Evolutionary conservation across 257 asterid genomes (phyloP).

Genomic region (Nemophila menziesii): DNA sequence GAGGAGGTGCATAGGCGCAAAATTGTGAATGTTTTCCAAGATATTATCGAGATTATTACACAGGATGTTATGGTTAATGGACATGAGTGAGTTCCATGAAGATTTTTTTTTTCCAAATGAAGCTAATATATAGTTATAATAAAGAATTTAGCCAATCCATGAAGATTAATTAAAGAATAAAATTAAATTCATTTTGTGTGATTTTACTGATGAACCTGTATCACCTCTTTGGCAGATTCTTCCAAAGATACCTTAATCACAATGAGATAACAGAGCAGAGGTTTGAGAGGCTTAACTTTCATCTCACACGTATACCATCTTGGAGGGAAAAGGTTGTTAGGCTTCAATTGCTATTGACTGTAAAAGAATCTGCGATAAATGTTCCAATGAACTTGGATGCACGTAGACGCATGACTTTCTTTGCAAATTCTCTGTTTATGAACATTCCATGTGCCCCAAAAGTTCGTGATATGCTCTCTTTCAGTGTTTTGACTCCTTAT

Average conservation of each 20-base stretch:
- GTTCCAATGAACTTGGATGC: constrained; percentile 95
- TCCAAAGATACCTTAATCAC: constrained; percentile 30
- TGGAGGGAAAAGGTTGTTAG: constrained; percentile 99
- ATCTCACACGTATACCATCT: constrained; percentile 32
- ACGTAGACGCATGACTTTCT: constrained; percentile 87
- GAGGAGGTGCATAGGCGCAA: constrained; percentile 36
- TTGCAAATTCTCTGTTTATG: constrained; percentile 94
- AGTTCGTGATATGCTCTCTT: constrained; percentile 95
- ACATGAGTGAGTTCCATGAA: constrained; percentile 40
- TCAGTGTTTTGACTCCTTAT: constrained; percentile 93
- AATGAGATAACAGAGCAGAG: constrained; percentile 53
- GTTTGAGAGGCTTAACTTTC: constrained; percentile 54
- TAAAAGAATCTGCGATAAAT: constrained; percentile 89
- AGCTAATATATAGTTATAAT: not conserved
- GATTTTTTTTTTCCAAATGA: not conserved
- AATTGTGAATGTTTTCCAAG: constrained; percentile 78
- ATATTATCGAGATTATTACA: constrained; percentile 72
- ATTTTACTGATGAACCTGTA: not conserved
- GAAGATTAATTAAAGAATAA: not conserved
- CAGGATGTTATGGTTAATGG: constrained; percentile 82
- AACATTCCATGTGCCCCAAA: constrained; percentile 89
- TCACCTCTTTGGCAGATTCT: constrained; percentile 34
- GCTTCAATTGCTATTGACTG: constrained; percentile 90
- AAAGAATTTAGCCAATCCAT: not conserved
- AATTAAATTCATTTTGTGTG: not conserved